Percentiles rank a stretch among this genome's conserved stretches.
These are phyloP conservation scores for Rhodotorula mucilaginosa DNA, from an alignment of 1,284 basidiomycete genomes.

Conservation along the genomic window DNA sequence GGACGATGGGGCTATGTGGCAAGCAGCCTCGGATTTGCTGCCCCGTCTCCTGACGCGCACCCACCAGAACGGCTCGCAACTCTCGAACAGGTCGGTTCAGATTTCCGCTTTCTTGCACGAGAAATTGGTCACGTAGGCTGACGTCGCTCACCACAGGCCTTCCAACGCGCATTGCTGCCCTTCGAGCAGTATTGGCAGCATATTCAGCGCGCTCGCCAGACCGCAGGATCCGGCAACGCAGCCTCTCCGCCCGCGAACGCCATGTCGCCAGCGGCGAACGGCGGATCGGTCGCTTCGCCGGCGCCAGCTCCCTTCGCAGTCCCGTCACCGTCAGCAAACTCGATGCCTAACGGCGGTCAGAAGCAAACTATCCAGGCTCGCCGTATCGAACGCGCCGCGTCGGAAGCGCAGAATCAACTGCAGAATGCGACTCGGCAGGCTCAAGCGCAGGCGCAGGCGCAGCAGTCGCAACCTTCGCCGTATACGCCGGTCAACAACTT, in stretches of 20 bases:
- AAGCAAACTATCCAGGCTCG: slow-evolving; percentile 18
- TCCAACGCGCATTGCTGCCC: slow-evolving; percentile 21
- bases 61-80: slow-evolving; percentile 7
- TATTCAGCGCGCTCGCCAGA: slow-evolving; percentile 4
- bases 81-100: slow-evolving; percentile 3
- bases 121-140: not conserved
- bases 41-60: slow-evolving; percentile 6
- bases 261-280: not conserved
- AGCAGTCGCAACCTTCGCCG: not conserved
- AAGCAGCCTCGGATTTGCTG: slow-evolving; percentile 14
- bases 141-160: slow-evolving; percentile 17
- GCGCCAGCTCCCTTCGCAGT: not conserved
- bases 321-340: not conserved
- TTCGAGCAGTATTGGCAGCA: slow-evolving; percentile 34
- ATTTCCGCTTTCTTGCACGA: no score
- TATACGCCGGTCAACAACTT: not conserved
- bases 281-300: not conserved
- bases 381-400: not conserved
- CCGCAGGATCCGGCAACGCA: not conserved
- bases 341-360: not conserved
- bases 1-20: slow-evolving; percentile 13
- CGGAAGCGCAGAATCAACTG: not conserved
- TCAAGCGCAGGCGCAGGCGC: not conserved
- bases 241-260: not conserved
- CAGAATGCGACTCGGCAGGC: no score